Evolutionary conservation across 192 early-diverging fungal species (phyloP).

Genomic region (Linnemannia elongata): DNA sequence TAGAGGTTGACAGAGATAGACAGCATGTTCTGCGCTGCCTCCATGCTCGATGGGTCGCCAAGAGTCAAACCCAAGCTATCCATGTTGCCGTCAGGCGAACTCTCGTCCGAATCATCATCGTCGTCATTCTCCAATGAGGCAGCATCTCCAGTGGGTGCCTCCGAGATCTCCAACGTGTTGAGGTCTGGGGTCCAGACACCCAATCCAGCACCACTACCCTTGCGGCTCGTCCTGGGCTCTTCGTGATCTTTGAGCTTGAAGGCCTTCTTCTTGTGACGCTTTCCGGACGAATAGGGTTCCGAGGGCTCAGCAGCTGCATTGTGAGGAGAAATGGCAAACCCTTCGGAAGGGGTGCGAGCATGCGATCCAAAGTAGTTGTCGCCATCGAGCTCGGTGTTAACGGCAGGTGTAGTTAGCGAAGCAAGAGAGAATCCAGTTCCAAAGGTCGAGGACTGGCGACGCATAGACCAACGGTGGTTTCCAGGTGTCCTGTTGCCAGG

Average conservation of each 20-base stretch:
- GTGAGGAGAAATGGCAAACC: slow-evolving; percentile 10
- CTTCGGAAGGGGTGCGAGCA: slow-evolving; percentile 3
- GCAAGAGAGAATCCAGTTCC: slow-evolving; percentile 18
- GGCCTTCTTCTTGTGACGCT: slow-evolving; percentile 31
- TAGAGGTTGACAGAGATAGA: slow-evolving; percentile 74
- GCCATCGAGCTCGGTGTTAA: slow-evolving; percentile 14
- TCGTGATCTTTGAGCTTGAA: slow-evolving; percentile 64
- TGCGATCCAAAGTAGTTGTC: slow-evolving; percentile 41
- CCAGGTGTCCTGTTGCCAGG: slow-evolving; percentile 48
- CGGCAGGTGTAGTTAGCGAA: slow-evolving; percentile 17
- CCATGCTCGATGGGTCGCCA: slow-evolving; percentile 70
- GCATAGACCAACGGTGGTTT: slow-evolving; percentile 35
- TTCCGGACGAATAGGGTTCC: slow-evolving; percentile 21
- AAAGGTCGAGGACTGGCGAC: slow-evolving; percentile 7
- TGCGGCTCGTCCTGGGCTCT: slow-evolving; percentile 20
- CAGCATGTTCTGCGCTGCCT: slow-evolving; percentile 69
- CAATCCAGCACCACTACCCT: slow-evolving; percentile 16
- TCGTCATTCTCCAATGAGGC: neutral
- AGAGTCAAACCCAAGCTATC: slow-evolving; percentile 71
- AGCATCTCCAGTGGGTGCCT: neutral
- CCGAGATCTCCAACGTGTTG: slow-evolving; percentile 10
- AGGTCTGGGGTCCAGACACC: slow-evolving; percentile 15
- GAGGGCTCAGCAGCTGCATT: slow-evolving; percentile 25
- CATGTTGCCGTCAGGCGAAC: slow-evolving; percentile 29
- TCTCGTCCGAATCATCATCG: slow-evolving; percentile 12